Evolutionary conservation across 768 basidiomycete species (phyloP).

Genomic region (Collybiopsis luxurians): DNA sequence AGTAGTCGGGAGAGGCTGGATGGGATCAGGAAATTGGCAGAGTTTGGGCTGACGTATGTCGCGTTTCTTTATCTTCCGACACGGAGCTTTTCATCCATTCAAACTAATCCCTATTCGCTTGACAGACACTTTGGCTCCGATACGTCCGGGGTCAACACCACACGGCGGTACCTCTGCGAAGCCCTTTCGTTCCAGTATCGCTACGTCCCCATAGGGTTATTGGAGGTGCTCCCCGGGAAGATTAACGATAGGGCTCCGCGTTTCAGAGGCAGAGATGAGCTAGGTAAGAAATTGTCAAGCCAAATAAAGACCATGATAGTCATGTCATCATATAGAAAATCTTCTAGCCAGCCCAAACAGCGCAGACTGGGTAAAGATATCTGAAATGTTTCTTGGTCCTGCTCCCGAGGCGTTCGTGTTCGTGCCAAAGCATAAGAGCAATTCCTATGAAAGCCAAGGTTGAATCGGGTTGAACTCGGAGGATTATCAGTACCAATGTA

Average conservation of each 20-base stretch:
- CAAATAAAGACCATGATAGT: no score
- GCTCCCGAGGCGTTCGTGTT: conserved; percentile 82
- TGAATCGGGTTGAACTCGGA: conserved; percentile 28
- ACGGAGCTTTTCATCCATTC: neutral
- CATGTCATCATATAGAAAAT: conserved; percentile 55
- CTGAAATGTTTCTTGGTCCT: conserved; percentile 93
- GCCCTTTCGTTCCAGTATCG: conserved; percentile 95
- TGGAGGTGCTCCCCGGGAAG: conserved; percentile 74
- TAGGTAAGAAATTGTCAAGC: no score
- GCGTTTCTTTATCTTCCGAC: neutral
- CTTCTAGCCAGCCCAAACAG: conserved; percentile 77
- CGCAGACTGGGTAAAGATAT: conserved; percentile 88
- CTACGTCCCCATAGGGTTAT: conserved; percentile 90
- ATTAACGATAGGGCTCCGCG: conserved; percentile 92
- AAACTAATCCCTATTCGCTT: neutral
- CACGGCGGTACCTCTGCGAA: conserved; percentile 92
- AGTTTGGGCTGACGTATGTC: conserved; percentile 76
- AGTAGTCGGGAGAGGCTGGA: conserved; percentile 82
- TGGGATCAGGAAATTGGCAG: conserved; percentile 75
- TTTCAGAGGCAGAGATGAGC: conserved; percentile 83
- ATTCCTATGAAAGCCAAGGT: conserved; percentile 71
- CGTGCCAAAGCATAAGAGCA: conserved; percentile 94
- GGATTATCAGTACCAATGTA: no score
- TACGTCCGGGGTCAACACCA: conserved; percentile 86
- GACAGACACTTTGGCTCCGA: conserved; percentile 81